A percentile compares a stretch with the other conserved stretches of the same genome.
phyloP scores from a whole-genome alignment of 768 basidiomycete species.

The Russula virescens region DNA sequence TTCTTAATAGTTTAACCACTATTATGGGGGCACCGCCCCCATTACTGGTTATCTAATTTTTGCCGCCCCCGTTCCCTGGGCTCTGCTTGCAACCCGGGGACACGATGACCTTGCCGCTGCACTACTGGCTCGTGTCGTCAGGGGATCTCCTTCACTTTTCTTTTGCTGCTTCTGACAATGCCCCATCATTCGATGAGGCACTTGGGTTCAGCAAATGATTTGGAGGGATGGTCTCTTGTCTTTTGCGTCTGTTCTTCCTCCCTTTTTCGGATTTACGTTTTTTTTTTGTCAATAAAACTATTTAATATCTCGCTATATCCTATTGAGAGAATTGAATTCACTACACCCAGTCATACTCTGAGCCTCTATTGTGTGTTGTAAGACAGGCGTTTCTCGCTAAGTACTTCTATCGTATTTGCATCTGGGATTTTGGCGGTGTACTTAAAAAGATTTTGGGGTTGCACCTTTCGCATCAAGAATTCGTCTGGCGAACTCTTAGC shows the following conservation, averaged over 20 bases:
- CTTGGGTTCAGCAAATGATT: conserved; percentile 17
- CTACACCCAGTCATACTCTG: too few relatives aligned
- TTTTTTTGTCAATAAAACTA: too few relatives aligned
- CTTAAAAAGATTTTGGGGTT: too few relatives aligned
- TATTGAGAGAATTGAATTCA: too few relatives aligned
- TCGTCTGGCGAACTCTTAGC: too few relatives aligned
- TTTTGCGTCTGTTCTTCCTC: neutral
- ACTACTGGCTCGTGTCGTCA: conserved; percentile 24
- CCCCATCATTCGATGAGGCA: neutral
- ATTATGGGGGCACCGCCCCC: conserved; percentile 33
- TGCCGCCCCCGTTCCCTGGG: conserved; percentile 28
- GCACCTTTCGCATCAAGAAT: too few relatives aligned
- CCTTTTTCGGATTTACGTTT: too few relatives aligned
- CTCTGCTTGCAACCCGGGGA: conserved; percentile 25
- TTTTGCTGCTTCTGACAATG: conserved; percentile 17
- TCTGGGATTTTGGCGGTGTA: too few relatives aligned
- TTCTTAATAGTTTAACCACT: conserved; percentile 75
- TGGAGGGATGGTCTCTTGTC: neutral
- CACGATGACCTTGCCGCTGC: conserved; percentile 25
- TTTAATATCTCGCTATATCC: too few relatives aligned
- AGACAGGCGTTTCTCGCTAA: too few relatives aligned
- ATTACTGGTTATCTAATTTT: conserved; percentile 34
- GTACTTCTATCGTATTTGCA: too few relatives aligned
- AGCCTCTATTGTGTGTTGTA: too few relatives aligned
- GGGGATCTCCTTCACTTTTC: conserved; percentile 20